Base-by-base conservation (phyloP, 495 filamentous ascomycete genomes). In the Hypoxylon crocopeplum region DNA sequence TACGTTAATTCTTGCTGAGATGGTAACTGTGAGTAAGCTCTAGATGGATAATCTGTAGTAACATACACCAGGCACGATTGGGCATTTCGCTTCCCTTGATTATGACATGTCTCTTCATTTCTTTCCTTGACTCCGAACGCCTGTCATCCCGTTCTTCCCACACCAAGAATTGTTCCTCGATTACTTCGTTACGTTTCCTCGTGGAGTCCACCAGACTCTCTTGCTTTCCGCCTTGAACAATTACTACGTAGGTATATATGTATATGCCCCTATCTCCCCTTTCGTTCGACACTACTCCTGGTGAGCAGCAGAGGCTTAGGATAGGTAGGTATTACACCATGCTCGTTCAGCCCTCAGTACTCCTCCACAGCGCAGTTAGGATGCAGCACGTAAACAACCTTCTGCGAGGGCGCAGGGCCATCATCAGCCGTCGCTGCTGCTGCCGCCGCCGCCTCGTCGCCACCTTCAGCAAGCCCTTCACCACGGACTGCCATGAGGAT, bases 401-500 rank as follows among this genome's bases (percentile, higher is more conserved):
- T 84, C 77, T 75, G 32, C 16, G 72, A 77, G 27, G 64, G 58
- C 8, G 77, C 70, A 41, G 73, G 67, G 47, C 62, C 64, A 10
- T 75, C 76, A 7, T 77, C 81, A 1, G 68, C 78, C 29, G 81
- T 77, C 13, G 77, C 68, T 1, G 77, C 77, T n/a, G n/a, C n/a
- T 2, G 68, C 78, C 29, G 81, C 77, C 13, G 77, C 68, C 1
- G 77, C 77, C 33, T 80, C 77, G 1, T 81, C 82, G 11, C 71
- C 75, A 7, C 79, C 77, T 20, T 85, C 84, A 21, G 88, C 77
- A 12, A 95, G 77, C 8, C 91, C 90, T 64, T 95, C 84, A n/a
- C 92, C 93, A 20, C 88, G 82, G 41, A 98, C 89, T 5, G 85
- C 90, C 87, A 98, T 92, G 36, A 98, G 80, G 39, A 97, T 89